Evolutionary conservation across 345 rosid genomes (phyloP).

Genomic region (Eucalyptus leucophloia): DNA sequence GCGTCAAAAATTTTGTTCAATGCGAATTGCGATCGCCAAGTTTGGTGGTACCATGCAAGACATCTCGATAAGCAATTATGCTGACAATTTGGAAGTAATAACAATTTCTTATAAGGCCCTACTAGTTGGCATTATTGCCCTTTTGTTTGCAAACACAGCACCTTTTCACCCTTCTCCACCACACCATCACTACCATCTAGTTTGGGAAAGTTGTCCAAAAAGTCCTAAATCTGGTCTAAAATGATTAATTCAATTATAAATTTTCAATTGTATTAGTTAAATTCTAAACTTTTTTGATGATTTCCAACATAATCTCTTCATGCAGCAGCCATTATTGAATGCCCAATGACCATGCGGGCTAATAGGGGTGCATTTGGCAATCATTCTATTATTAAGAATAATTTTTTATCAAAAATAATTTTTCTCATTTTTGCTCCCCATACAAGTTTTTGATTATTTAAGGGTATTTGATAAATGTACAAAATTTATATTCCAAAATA

Average conservation of each 20-base stretch:
- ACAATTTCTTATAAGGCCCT: too few relatives aligned
- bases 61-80: background rate
- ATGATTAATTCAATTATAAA: fast-evolving
- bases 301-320: background rate
- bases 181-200: too few relatives aligned
- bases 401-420: fast-evolving
- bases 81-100: background rate
- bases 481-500: fast-evolving
- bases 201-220: too few relatives aligned
- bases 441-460: fast-evolving
- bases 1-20: background rate
- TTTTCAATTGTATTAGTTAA: fast-evolving
- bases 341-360: fast-evolving
- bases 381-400: fast-evolving
- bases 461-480: fast-evolving
- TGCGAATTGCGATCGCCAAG: background rate
- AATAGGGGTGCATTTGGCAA: fast-evolving
- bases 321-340: fast-evolving
- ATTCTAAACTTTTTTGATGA: too few relatives aligned
- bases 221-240: fast-evolving
- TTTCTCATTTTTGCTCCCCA: fast-evolving
- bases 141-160: background rate
- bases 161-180: too few relatives aligned
- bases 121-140: background rate
- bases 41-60: background rate